These are phyloP conservation scores for Coix lacrymajobi DNA, from an alignment of 176 grass and related monocot species.

Conservation along the genomic window DNA sequence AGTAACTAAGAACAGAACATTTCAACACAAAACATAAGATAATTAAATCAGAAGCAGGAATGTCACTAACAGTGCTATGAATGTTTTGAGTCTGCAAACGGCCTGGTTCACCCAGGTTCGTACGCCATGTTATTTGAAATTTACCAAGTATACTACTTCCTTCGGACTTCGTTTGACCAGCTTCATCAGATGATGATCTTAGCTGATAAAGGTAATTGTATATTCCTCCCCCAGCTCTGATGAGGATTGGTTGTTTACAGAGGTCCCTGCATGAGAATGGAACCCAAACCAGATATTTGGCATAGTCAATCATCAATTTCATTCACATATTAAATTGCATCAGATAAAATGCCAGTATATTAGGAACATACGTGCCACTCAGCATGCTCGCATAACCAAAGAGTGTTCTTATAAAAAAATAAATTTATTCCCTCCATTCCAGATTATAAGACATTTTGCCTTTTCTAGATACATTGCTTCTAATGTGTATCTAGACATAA, in stretches of 20 bases:
- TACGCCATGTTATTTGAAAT: conserved; percentile 99
- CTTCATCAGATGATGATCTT: conserved; percentile 48
- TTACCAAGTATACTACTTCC: conserved; percentile 85
- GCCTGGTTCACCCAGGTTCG: conserved; percentile 95
- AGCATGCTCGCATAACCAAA: conserved; percentile 9
- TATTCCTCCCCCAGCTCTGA: conserved; percentile 94
- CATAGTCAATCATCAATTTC: neutral
- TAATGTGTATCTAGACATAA: no score
- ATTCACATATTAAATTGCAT: neutral
- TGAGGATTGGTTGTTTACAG: conserved; percentile 67
- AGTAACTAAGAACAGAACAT: conserved; percentile 3
- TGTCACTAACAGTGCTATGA: conserved; percentile 74
- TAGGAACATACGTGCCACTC: neutral
- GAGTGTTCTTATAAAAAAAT: neutral
- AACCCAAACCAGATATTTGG: conserved; percentile 11
- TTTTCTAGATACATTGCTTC: no score
- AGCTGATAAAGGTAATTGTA: conserved; percentile 93
- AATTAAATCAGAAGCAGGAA: conserved; percentile 18
- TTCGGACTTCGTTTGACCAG: conserved; percentile 59
- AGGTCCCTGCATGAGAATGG: conserved; percentile 50
- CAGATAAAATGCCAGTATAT: neutral
- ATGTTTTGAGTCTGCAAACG: conserved; percentile 97
- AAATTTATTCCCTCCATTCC: neutral
- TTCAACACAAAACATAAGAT: neutral
- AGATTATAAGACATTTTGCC: no score